Conservation (phyloP, 1,284 basidiomycete species). For the Moesziomyces parantarcticus region DNA sequence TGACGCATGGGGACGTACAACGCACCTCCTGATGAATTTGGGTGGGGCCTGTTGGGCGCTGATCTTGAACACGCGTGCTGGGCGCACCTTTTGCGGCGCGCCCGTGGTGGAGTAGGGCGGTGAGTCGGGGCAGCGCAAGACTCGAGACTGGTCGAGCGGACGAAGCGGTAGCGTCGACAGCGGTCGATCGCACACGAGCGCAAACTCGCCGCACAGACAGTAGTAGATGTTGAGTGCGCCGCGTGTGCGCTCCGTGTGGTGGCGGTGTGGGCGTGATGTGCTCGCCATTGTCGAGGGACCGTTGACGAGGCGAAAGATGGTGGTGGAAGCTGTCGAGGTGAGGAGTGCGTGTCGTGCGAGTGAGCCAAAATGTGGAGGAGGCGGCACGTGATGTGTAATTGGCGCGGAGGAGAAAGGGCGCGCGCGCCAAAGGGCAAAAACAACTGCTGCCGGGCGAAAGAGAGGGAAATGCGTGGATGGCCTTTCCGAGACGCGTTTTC, state of each 20-base stretch:
- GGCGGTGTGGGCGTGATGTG: not conserved
- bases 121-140: slow-evolving; percentile 56
- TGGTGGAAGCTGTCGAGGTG: not conserved
- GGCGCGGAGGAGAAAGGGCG: no score
- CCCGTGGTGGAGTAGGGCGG: slow-evolving; percentile 34
- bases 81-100: slow-evolving; percentile 26
- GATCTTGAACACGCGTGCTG: slow-evolving; percentile 56
- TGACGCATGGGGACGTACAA: not conserved
- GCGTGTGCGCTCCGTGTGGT: not conserved
- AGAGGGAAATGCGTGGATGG: slow-evolving; percentile 21
- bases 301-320: not conserved
- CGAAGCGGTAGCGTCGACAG: slow-evolving; percentile 44
- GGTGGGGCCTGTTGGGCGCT: slow-evolving; percentile 49
- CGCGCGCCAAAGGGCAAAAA: slow-evolving; percentile 21
- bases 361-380: slow-evolving; percentile 10
- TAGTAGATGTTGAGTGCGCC: slow-evolving; percentile 53
- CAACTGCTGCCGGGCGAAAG: slow-evolving; percentile 1
- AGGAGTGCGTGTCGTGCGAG: slow-evolving; percentile 22
- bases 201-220: slow-evolving; percentile 66
- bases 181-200: slow-evolving; percentile 52
- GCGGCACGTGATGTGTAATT: slow-evolving; percentile 20
- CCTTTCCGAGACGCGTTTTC: not conserved
- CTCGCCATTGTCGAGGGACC: not conserved
- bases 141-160: slow-evolving; percentile 53
- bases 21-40: slow-evolving; percentile 42